phyloP scores from a whole-genome alignment of 768 basidiomycete species.

The Coprinellus aureogranulatus region DNA sequence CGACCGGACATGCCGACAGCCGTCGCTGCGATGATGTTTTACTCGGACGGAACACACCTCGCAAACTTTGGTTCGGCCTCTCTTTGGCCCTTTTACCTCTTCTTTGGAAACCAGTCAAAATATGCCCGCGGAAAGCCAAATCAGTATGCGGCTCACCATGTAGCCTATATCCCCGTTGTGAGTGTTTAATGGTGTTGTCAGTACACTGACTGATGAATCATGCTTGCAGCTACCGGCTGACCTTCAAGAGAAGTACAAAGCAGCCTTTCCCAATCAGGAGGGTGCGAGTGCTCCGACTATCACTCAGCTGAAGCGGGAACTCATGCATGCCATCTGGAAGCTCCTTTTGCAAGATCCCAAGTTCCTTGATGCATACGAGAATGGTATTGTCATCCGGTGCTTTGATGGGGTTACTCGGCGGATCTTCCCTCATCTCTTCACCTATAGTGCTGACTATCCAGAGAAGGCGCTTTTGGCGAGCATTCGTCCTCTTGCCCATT shows the following conservation, averaged over 20 bases:
- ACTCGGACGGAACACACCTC: conserved; percentile 32
- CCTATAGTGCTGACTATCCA: conserved; percentile 37
- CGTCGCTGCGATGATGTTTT: conserved; percentile 26
- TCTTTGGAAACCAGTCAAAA: conserved; percentile 38
- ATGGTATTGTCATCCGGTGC: conserved; percentile 31
- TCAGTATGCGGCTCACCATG: conserved; percentile 29
- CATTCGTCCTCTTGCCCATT: conserved; percentile 26
- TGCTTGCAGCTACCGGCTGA: conserved; percentile 10
- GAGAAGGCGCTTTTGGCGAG: conserved; percentile 27
- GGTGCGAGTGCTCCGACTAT: neutral
- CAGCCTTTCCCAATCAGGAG: neutral
- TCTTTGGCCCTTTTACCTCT: conserved; percentile 32
- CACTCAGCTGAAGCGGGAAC: conserved; percentile 15
- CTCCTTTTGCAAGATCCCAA: conserved; percentile 27
- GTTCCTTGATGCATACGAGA: conserved; percentile 28
- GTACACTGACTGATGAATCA: neutral
- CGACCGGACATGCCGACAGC: conserved; percentile 14
- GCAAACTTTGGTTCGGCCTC: conserved; percentile 32
- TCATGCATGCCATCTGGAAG: conserved; percentile 26
- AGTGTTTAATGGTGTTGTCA: conserved; percentile 4
- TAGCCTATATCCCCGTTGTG: conserved; percentile 38
- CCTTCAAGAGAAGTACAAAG: conserved; percentile 15
- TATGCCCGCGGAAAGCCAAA: conserved; percentile 27
- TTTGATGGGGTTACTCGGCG: conserved; percentile 27
- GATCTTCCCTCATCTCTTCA: conserved; percentile 31